Evolutionary conservation across 768 basidiomycete species (phyloP).

Genomic region (Lactifluus rugatus): DNA sequence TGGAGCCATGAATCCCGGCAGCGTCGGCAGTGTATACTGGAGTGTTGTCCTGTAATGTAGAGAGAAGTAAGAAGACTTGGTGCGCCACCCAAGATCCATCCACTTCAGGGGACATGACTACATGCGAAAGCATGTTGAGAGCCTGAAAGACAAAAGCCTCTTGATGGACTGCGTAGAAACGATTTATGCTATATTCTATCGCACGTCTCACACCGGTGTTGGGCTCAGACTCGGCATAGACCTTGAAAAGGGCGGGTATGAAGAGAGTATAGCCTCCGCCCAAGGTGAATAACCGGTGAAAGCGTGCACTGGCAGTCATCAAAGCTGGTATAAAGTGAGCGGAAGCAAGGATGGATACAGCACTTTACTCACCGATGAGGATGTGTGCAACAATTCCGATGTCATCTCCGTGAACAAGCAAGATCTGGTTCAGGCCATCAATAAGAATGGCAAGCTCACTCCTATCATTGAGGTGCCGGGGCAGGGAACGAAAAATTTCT

Average conservation of each 20-base stretch:
- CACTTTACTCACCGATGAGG: constrained; percentile 48
- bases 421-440: constrained; percentile 61
- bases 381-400: constrained; percentile 69
- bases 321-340: constrained; percentile 35
- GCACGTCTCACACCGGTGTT: constrained; percentile 52
- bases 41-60: constrained; percentile 40
- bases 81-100: constrained; percentile 45
- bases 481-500: constrained; percentile 64
- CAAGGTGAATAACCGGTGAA: constrained; percentile 63
- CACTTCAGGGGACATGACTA: constrained; percentile 40
- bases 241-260: constrained; percentile 62
- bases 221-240: constrained; percentile 51
- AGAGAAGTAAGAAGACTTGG: constrained; percentile 49
- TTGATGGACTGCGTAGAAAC: constrained; percentile 66
- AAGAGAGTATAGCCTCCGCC: constrained; percentile 66
- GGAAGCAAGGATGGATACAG: neutral
- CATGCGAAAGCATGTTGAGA: constrained; percentile 49
- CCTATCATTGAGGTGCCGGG: constrained; percentile 59
- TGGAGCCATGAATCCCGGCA: constrained; percentile 57
- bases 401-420: constrained; percentile 61
- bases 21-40: constrained; percentile 39
- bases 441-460: constrained; percentile 55
- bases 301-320: constrained; percentile 69
- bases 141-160: constrained; percentile 70
- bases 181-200: constrained; percentile 60